Evolutionary conservation across 495 filamentous ascomycete genomes (phyloP).

Genomic region (Neurospora sp.): DNA sequence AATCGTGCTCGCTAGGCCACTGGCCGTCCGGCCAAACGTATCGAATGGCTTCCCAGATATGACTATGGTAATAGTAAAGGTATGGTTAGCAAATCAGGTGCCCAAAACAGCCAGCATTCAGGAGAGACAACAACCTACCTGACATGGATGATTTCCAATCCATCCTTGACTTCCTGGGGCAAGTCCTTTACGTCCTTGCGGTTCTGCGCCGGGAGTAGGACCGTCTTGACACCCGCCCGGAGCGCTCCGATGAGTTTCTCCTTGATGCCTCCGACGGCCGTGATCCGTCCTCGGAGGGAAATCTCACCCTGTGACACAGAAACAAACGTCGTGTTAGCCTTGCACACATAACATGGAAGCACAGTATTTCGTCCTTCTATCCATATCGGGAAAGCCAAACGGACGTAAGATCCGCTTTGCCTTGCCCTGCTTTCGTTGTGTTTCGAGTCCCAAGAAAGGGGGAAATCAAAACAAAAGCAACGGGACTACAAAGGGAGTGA

Average conservation of each 20-base stretch:
- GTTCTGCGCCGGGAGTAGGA: constrained; percentile 80
- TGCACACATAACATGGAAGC: not conserved
- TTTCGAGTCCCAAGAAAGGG: not conserved
- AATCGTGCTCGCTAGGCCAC: constrained; percentile 62
- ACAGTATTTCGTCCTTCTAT: not conserved
- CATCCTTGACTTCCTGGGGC: constrained; percentile 79
- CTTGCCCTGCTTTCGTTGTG: not conserved
- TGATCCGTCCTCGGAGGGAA: constrained; percentile 74
- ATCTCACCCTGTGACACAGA: constrained; percentile 57
- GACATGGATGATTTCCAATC: constrained; percentile 81
- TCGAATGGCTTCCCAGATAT: constrained; percentile 83
- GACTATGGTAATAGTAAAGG: constrained; percentile 33
- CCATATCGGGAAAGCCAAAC: not conserved
- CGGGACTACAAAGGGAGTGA: not conserved
- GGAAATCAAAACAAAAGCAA: not conserved
- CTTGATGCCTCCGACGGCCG: constrained; percentile 90
- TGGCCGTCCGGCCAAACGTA: constrained; percentile 75
- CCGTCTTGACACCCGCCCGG: constrained; percentile 89
- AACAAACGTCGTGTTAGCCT: constrained; percentile 18
- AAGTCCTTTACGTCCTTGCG: constrained; percentile 89
- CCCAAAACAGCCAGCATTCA: not conserved
- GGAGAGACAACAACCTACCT: constrained; percentile 43
- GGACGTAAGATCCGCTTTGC: not conserved
- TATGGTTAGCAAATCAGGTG: not conserved
- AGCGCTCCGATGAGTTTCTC: constrained; percentile 96